These are phyloP conservation scores for Leucocoprinus sp. DNA, from an alignment of 768 basidiomycete species.

Conservation along the genomic window DNA sequence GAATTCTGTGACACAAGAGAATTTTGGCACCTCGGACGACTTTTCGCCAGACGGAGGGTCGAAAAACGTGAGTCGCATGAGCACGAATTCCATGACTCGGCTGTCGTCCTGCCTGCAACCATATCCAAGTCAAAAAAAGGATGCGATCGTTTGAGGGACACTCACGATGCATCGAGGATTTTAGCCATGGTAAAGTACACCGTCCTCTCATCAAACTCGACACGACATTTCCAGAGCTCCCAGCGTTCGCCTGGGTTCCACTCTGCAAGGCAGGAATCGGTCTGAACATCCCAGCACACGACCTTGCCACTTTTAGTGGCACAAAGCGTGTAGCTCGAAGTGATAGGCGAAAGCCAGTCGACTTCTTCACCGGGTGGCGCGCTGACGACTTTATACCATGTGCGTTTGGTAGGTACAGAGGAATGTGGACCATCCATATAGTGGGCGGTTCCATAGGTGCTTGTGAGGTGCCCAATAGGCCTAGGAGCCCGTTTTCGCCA, in stretches of 20 bases:
- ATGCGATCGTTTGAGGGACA: constrained; percentile 9
- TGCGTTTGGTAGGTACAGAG: constrained; percentile 13
- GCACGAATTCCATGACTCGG: constrained; percentile 60
- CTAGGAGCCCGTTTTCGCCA: constrained; percentile 55
- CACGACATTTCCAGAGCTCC: constrained; percentile 74
- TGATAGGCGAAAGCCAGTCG: constrained; percentile 73
- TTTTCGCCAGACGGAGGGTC: constrained; percentile 36
- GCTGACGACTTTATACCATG: constrained; percentile 64
- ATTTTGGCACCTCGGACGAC: constrained; percentile 33
- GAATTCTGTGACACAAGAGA: constrained; percentile 55
- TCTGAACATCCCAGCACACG: constrained; percentile 68
- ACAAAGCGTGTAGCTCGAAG: constrained; percentile 68
- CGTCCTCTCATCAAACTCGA: constrained; percentile 63
- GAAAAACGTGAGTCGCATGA: constrained; percentile 60
- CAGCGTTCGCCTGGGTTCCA: constrained; percentile 59
- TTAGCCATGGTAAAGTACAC: constrained; percentile 76
- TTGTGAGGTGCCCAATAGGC: constrained; percentile 31
- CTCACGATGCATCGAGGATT: constrained; percentile 42
- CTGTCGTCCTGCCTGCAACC: constrained; percentile 46
- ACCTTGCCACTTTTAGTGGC: constrained; percentile 71
- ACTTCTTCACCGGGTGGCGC: constrained; percentile 62
- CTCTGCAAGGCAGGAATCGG: constrained; percentile 52
- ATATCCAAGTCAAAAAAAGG: too few species aligned
- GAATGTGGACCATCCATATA: constrained; percentile 26
- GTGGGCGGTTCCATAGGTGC: constrained; percentile 23